Evolutionary conservation across 2,329 filamentous ascomycete species (phyloP).

Genomic region (Pyricularia sp.): DNA sequence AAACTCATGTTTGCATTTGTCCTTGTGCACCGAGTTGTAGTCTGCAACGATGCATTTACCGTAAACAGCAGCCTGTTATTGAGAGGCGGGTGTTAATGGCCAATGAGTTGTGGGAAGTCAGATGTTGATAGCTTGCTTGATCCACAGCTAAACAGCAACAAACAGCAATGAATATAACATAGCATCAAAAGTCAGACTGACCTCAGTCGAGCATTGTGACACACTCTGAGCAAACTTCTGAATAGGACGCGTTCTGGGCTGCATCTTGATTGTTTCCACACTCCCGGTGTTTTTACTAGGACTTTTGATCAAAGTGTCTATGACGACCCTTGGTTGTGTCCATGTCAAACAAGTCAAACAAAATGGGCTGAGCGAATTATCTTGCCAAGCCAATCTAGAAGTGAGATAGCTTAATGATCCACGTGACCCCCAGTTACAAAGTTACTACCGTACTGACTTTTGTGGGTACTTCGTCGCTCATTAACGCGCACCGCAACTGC

Average conservation of each 20-base stretch:
- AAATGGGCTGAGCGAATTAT: neutral
- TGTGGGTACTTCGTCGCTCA: neutral
- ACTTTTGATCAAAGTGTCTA: neutral
- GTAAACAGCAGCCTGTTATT: slow-evolving; percentile 64
- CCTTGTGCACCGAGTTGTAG: slow-evolving; percentile 82
- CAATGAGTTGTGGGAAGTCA: neutral
- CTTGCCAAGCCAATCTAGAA: neutral
- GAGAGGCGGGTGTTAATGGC: neutral
- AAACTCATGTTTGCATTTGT: slow-evolving; percentile 84
- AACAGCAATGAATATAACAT: neutral
- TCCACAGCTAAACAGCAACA: neutral
- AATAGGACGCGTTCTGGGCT: slow-evolving; percentile 36
- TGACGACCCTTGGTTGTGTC: neutral
- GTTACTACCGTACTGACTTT: too few relatives aligned
- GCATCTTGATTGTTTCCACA: slow-evolving; percentile 16
- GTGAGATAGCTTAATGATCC: neutral
- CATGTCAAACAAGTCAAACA: neutral
- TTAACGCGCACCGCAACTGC: neutral
- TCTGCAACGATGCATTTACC: slow-evolving; percentile 87
- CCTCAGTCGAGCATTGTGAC: slow-evolving; percentile 47
- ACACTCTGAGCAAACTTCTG: slow-evolving; percentile 45
- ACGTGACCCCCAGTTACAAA: neutral
- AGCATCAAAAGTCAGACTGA: slow-evolving; percentile 15
- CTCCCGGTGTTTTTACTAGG: neutral
- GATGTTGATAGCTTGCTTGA: neutral